These are phyloP conservation scores for Solanum sejunctum DNA, from an alignment of 257 asterid species.

Conservation along the genomic window DNA sequence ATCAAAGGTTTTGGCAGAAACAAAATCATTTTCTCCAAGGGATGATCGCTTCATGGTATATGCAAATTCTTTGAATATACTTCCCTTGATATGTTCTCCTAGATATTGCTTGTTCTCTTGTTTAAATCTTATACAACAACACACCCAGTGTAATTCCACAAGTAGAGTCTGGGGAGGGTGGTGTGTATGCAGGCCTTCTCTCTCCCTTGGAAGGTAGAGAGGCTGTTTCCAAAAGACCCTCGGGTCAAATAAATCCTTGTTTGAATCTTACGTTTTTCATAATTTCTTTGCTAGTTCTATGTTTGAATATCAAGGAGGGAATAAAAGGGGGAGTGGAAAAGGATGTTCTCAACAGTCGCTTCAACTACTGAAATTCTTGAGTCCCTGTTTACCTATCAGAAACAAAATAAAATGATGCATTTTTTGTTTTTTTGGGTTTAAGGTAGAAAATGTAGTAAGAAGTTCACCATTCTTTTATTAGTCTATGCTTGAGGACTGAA, in stretches of 20 bases:
- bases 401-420: not conserved
- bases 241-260: not conserved
- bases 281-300: not conserved
- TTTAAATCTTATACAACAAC: not conserved
- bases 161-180: not conserved
- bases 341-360: not conserved
- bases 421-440: not conserved
- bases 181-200: not conserved
- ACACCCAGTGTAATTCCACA: not conserved
- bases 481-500: not conserved
- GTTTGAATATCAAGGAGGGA: not conserved
- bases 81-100: not conserved
- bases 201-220: not conserved
- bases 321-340: not conserved
- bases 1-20: slow-evolving; percentile 55
- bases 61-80: not conserved
- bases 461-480: not conserved
- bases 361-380: not conserved
- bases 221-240: not conserved
- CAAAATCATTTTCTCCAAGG: slow-evolving; percentile 61
- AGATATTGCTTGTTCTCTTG: not conserved
- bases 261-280: not conserved
- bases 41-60: slow-evolving; percentile 91
- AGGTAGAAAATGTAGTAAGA: not conserved
- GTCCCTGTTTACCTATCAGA: not conserved